Conservation (phyloP, 1,284 basidiomycete genomes). For the Retiboletus flavoniger region DNA sequence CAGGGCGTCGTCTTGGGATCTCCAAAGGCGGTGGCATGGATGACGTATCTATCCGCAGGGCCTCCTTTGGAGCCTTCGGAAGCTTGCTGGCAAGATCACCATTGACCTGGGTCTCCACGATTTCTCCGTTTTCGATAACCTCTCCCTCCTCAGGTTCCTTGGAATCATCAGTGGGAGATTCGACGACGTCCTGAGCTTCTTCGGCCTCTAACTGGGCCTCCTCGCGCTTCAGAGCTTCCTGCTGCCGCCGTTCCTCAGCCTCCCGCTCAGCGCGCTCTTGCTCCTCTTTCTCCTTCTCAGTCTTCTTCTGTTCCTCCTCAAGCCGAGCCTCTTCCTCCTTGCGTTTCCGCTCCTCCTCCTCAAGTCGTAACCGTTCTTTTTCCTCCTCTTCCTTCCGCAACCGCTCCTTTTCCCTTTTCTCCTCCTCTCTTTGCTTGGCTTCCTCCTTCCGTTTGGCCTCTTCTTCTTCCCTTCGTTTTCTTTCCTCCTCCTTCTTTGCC, state of each 20-base stretch:
- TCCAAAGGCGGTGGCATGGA: constrained; percentile 38
- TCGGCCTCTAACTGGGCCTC: constrained; percentile 27
- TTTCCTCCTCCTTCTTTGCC: constrained; percentile 34
- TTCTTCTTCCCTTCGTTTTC: constrained; percentile 41
- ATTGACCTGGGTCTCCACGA: constrained; percentile 25
- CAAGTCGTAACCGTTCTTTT: constrained; percentile 39
- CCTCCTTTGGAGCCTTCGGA: constrained; percentile 45
- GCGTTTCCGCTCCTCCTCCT: constrained; percentile 41
- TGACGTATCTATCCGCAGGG: constrained; percentile 62
- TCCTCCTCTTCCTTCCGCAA: constrained; percentile 38
- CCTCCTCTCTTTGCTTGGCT: constrained; percentile 35
- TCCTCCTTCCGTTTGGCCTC: constrained; percentile 41
- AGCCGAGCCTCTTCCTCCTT: constrained; percentile 41
- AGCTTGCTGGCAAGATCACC: constrained; percentile 38
- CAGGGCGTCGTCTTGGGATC: constrained; percentile 55
- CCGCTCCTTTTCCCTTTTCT: constrained; percentile 37
- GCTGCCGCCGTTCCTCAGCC: constrained; percentile 36
- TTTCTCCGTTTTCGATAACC: constrained; percentile 34
- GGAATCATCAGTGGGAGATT: constrained; percentile 20
- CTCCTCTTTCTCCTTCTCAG: constrained; percentile 31
- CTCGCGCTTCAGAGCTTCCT: constrained; percentile 30
- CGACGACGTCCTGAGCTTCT: constrained; percentile 25
- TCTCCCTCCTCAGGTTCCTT: constrained; percentile 41
- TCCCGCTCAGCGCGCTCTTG: constrained; percentile 33
- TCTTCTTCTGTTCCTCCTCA: constrained; percentile 36